Conservation (phyloP, 139 green algal genomes). For the Deuterostichococcus epilithicus region DNA sequence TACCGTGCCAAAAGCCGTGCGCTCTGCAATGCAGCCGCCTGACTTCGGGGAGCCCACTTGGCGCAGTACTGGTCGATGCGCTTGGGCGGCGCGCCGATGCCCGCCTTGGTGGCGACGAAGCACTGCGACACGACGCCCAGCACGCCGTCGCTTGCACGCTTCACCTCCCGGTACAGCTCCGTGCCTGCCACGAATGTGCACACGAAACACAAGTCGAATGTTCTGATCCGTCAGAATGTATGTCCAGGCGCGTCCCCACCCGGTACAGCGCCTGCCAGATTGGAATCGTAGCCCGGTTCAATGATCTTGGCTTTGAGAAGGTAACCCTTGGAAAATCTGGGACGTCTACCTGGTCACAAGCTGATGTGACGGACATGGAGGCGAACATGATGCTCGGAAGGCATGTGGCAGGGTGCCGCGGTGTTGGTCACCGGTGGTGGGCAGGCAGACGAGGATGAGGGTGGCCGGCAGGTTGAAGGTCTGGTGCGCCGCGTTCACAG, state of each 20-base stretch:
- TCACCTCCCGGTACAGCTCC: constrained; percentile 35
- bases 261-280: no score
- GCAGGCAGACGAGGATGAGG: constrained; percentile 44
- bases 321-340: no score
- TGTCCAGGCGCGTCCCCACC: no score
- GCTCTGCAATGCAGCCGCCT: background rate
- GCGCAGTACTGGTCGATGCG: constrained; percentile 60
- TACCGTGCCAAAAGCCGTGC: background rate
- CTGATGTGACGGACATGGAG: no score
- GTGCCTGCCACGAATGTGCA: no score
- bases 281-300: no score
- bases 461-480: background rate
- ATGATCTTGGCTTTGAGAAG: no score
- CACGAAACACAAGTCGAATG: no score
- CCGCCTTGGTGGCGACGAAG: constrained; percentile 54
- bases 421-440: constrained; percentile 37
- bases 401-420: no score
- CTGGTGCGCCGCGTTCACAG: background rate
- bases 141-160: constrained; percentile 49
- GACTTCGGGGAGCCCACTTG: constrained; percentile 35
- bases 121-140: constrained; percentile 60
- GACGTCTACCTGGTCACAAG: no score
- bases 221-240: no score
- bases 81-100: constrained; percentile 21
- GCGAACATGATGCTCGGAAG: no score